phyloP scores from a whole-genome alignment of 805 yeast species.

The Starmerella vitae region DNA sequence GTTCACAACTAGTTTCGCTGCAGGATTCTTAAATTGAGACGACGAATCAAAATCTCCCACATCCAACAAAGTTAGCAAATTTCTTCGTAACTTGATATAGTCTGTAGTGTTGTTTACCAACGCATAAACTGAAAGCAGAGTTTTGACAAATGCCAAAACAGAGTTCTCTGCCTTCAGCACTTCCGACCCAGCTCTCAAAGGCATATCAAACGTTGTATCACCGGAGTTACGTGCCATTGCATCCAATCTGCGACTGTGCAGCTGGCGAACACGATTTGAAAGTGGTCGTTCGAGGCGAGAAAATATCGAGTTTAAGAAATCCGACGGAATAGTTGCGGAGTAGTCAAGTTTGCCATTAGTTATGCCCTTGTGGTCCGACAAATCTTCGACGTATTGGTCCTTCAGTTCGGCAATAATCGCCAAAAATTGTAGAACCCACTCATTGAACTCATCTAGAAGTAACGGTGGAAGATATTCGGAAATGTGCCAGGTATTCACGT shows the following conservation, averaged over 20 bases:
- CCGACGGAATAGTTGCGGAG: conserved; percentile 4
- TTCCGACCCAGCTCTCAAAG: conserved; percentile 54
- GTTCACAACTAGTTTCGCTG: conserved; percentile 50
- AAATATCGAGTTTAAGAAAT: conserved; percentile 25
- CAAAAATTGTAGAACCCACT: conserved; percentile 68
- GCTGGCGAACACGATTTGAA: conserved; percentile 47
- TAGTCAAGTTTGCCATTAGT: background rate
- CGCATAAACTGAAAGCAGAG: conserved; percentile 54
- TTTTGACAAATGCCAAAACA: conserved; percentile 64
- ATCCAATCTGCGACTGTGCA: conserved; percentile 59
- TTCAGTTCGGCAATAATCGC: conserved; percentile 46
- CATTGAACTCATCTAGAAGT: conserved; percentile 70
- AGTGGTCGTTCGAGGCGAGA: conserved; percentile 50
- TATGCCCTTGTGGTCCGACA: background rate
- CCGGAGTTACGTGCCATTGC: conserved; percentile 51
- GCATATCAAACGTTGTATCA: conserved; percentile 55
- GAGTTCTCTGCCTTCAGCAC: conserved; percentile 48
- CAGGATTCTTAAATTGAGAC: conserved; percentile 61
- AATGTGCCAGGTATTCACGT: conserved; percentile 66
- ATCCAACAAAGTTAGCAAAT: conserved; percentile 58
- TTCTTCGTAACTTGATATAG: conserved; percentile 59
- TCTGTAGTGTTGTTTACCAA: conserved; percentile 59
- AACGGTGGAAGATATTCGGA: conserved; percentile 58
- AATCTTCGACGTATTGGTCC: conserved; percentile 6
- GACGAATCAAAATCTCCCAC: conserved; percentile 72